phyloP scores from a whole-genome alignment of 1,139 yeast species.

The Candida sanyaensis region DNA sequence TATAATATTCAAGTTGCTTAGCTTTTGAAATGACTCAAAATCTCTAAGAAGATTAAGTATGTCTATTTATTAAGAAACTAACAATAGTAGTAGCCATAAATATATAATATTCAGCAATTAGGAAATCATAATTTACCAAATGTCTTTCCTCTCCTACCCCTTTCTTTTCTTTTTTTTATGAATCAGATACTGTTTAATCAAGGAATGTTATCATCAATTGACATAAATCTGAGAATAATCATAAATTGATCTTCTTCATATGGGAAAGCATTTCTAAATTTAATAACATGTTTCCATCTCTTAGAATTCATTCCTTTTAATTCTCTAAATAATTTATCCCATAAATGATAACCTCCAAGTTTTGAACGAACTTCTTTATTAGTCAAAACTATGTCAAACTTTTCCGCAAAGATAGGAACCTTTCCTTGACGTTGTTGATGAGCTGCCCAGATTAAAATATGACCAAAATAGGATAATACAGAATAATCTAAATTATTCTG shows the following conservation, averaged over 20 bases:
- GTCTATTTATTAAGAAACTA: too few species aligned
- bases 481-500: slow-evolving; percentile 43
- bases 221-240: slow-evolving; percentile 40
- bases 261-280: slow-evolving; percentile 40
- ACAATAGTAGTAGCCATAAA: too few species aligned
- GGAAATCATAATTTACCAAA: background rate
- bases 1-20: too few species aligned
- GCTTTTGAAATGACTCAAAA: too few species aligned
- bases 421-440: slow-evolving; percentile 25
- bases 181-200: background rate
- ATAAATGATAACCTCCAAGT: slow-evolving; percentile 46
- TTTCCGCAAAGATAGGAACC: slow-evolving; percentile 19
- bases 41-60: too few species aligned
- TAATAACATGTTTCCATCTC: slow-evolving; percentile 49
- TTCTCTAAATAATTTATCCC: slow-evolving; percentile 44
- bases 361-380: slow-evolving; percentile 22
- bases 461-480: slow-evolving; percentile 42
- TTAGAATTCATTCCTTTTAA: slow-evolving; percentile 39
- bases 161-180: too few species aligned
- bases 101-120: too few species aligned
- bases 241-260: slow-evolving; percentile 47
- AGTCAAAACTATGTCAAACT: slow-evolving; percentile 23
- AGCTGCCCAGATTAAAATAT: slow-evolving; percentile 43
- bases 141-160: too few species aligned
- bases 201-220: slow-evolving; percentile 15